Evolutionary conservation across 2,329 filamentous ascomycete genomes (phyloP), one percentile per base, ranked within the genome.

Genomic region (Cryphonectria parasitica): DNA sequence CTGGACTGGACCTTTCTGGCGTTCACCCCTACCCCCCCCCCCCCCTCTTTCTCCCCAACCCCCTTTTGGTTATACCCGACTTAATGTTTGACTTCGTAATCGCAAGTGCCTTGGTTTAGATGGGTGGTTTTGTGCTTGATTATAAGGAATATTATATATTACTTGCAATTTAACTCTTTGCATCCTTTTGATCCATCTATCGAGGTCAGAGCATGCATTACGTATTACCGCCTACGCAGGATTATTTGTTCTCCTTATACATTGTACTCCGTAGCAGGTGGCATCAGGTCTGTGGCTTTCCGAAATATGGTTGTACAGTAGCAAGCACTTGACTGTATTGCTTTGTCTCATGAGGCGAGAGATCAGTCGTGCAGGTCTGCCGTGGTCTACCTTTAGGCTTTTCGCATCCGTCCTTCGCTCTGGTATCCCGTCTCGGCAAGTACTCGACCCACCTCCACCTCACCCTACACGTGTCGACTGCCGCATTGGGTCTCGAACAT

Each of bases 21-120:
- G 31, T 22, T 45, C 13, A 10, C 28, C 54, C n/a, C n/a, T n/a
- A n/a, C n/a, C n/a, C n/a, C n/a, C n/a, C n/a, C n/a, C n/a, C n/a
- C n/a, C n/a, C n/a, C n/a, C n/a, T n/a, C n/a, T n/a, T n/a, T n/a
- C n/a, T n/a, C 58, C 15, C 45, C 45, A 25, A 36, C 54, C 43
- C 49, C 39, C 52, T 34, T 31, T 62, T 56, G 62, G 36, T 64
- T 67, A 70, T 70, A 70, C 69, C 64, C 69, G 43, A 45, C 60
- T 10, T 64, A 67, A 67, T 68, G 58, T 70, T 45, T 64, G 28
- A 52, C 34, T 52, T 49, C 6, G 28, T 64, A 64, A 36, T 52
- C 8, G 22, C 43, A n/a, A 49, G 19, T 49, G 45, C 45, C 45
- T 49, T 7, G 19, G 45, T 49, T n/a, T 49, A 43, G 45, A 8